phyloP scores from a whole-genome alignment of 306 rosid species.

The Castanea crenata region DNA sequence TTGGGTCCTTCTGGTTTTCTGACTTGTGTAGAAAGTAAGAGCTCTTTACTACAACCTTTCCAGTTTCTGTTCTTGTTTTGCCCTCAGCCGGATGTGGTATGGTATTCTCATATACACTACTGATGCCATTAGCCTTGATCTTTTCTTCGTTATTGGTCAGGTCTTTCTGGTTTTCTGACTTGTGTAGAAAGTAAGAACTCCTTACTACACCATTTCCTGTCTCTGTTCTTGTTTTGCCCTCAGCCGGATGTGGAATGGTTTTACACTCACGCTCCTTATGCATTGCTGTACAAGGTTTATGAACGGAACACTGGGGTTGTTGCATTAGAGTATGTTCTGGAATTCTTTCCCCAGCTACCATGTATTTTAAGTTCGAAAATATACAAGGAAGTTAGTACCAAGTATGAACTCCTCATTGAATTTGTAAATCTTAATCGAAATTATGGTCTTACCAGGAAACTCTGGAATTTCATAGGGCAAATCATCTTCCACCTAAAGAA shows the following conservation, averaged over 20 bases:
- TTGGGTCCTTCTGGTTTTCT: conserved; percentile 32
- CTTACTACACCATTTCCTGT: conserved; percentile 63
- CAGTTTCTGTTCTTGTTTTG: conserved; percentile 44
- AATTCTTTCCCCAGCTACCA: conserved; percentile 31
- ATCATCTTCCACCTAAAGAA: conserved; percentile 45
- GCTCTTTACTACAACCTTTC: conserved; percentile 71
- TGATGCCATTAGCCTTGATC: conserved; percentile 24
- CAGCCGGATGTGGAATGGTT: conserved; percentile 29
- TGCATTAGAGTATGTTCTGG: conserved; percentile 49
- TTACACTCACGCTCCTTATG: conserved; percentile 44
- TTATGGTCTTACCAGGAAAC: conserved; percentile 39
- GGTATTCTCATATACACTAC: conserved; percentile 22
- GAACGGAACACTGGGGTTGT: conserved; percentile 60
- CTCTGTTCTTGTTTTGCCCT: conserved; percentile 45
- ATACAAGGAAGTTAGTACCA: conserved; percentile 34
- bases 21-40: conserved; percentile 60
- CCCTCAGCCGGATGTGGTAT: conserved; percentile 28
- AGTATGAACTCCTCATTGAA: conserved; percentile 13
- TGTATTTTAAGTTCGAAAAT: conserved; percentile 31
- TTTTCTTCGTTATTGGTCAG: conserved; percentile 37
- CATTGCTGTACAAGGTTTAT: conserved; percentile 67
- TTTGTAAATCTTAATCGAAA: conserved; percentile 6
- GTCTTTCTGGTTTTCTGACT: conserved; percentile 36
- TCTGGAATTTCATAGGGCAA: conserved; percentile 32
- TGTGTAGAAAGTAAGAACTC: conserved; percentile 68